phyloP scores from a whole-genome alignment of 345 rosid genomes.

The Abelmoschus esculentus region DNA sequence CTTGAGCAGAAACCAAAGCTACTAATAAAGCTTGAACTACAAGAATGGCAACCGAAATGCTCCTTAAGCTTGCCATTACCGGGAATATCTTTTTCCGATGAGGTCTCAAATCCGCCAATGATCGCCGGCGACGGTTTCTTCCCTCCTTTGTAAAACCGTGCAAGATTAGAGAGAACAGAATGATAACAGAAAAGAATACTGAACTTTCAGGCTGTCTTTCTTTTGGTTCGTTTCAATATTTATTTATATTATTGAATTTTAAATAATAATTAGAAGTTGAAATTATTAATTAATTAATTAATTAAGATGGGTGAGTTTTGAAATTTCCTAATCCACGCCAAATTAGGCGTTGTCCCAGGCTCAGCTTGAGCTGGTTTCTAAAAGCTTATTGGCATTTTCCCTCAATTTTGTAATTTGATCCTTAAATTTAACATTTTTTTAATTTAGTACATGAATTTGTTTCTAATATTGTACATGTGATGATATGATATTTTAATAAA shows the following conservation, averaged over 20 bases:
- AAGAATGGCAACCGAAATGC: conserved; percentile 18
- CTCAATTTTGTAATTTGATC: too few species aligned
- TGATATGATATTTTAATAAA: too few species aligned
- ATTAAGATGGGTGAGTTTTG: too few species aligned
- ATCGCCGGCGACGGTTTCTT: neutral
- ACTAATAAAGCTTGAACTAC: conserved; percentile 18
- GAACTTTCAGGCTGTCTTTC: conserved; percentile 13
- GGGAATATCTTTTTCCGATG: conserved; percentile 21
- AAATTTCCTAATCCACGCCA: too few species aligned
- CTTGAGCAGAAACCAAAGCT: conserved; percentile 48
- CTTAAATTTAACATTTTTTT: too few species aligned
- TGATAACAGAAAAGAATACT: neutral
- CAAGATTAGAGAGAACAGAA: conserved; percentile 18
- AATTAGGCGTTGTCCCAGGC: neutral
- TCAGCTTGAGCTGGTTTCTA: neutral
- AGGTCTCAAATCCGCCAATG: conserved; percentile 8
- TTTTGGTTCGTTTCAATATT: conserved; percentile 11
- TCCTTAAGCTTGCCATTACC: conserved; percentile 34
- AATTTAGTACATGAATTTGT: too few species aligned
- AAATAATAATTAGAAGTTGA: neutral
- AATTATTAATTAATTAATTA: too few species aligned
- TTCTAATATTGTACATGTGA: too few species aligned
- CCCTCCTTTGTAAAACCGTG: neutral
- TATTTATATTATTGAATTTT: conserved; percentile 1
- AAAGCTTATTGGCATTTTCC: neutral